A percentile compares a stretch with the other conserved stretches of the same genome.
Conservation (phyloP, 1,139 yeast species). For the Suhomyces ambrosiae region DNA sequence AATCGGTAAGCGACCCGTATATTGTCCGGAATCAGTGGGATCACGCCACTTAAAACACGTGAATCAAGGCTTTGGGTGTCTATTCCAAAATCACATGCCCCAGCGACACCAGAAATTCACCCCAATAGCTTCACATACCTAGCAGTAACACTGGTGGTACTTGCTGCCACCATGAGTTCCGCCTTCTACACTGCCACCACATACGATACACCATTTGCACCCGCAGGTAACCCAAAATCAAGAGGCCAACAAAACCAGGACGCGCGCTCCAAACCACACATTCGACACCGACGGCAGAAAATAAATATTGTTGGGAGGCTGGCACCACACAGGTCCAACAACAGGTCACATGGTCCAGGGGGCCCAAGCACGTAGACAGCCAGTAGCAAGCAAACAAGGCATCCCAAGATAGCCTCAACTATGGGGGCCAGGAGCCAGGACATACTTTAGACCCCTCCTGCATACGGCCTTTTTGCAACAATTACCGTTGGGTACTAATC, state of each 20-base stretch:
- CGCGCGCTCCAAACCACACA: constrained; percentile 8
- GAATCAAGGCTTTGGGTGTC: no score
- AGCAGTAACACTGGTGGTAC: no score
- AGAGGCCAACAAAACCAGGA: constrained; percentile 10
- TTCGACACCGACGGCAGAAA: constrained; percentile 2
- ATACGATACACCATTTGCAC: neutral
- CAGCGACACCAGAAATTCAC: no score
- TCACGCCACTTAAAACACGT: no score
- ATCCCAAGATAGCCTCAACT: neutral
- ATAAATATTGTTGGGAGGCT: constrained; percentile 10
- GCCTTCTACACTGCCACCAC: neutral
- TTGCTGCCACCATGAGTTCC: neutral
- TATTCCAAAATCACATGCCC: no score
- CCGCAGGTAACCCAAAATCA: constrained; percentile 10
- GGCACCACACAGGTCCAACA: constrained; percentile 5
- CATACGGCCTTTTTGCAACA: constrained; percentile 5
- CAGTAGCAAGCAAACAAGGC: constrained; percentile 1
- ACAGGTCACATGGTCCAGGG: constrained; percentile 1
- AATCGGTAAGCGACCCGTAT: no score
- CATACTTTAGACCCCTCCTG: no score
- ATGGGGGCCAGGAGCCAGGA: neutral
- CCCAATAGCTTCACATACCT: no score
- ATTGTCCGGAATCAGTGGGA: no score
- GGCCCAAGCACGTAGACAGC: neutral
- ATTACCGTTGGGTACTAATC: constrained; percentile 2